Conservation (phyloP, 805 yeast species). For the Saturnispora galanensis region DNA sequence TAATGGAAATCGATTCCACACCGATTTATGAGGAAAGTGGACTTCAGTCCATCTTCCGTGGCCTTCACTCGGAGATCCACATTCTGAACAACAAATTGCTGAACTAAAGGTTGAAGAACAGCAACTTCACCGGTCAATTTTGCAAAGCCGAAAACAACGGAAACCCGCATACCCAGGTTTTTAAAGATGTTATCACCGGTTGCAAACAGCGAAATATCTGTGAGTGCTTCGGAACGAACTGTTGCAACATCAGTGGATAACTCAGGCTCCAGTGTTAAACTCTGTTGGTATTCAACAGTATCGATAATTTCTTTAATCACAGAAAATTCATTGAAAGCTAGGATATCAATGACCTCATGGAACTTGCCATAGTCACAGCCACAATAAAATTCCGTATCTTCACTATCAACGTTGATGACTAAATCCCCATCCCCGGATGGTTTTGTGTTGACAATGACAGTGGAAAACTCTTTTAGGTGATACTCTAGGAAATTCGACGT, state of each 20-base stretch:
- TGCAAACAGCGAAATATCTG: neutral
- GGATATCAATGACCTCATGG: conserved; percentile 14
- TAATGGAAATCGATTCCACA: neutral
- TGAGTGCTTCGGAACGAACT: no score
- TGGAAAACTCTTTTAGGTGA: conserved; percentile 9
- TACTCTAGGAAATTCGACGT: conserved; percentile 11
- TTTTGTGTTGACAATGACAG: conserved; percentile 18
- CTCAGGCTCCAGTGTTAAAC: neutral
- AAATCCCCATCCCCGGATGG: conserved; percentile 18
- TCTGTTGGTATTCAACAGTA: neutral
- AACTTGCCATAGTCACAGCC: conserved; percentile 19
- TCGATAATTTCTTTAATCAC: conserved; percentile 16
- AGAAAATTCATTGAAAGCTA: conserved; percentile 19
- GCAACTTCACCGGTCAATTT: conserved; percentile 1
- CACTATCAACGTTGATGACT: conserved; percentile 13
- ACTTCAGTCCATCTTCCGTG: neutral
- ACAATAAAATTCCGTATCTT: conserved; percentile 11
- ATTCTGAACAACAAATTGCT: neutral
- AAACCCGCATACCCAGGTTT: conserved; percentile 1
- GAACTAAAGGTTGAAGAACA: conserved; percentile 3
- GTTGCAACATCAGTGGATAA: neutral
- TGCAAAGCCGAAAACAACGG: neutral
- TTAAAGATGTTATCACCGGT: conserved; percentile 1
- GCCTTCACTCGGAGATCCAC: neutral
- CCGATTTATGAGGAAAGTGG: neutral